Conservation (phyloP, 768 basidiomycete species). For the Suillus alpinus region DNA sequence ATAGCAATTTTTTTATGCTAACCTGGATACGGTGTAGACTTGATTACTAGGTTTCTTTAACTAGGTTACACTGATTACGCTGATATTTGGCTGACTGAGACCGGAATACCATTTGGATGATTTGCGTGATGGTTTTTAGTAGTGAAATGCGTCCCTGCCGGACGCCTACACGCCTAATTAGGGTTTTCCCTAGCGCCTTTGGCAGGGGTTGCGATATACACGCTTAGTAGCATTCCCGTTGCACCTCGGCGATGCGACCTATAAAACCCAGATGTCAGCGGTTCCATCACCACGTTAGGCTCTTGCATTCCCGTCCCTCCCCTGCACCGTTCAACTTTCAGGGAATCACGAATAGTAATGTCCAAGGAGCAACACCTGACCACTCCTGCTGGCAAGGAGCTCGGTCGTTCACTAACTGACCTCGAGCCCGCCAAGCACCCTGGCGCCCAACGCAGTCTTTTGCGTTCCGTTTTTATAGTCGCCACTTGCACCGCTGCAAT, state of each 20-base stretch:
- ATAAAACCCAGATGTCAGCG: constrained; percentile 15
- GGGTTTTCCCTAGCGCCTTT: neutral
- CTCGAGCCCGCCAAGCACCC: constrained; percentile 6
- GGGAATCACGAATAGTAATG: constrained; percentile 2
- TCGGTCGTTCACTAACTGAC: constrained; percentile 5
- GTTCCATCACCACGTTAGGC: neutral
- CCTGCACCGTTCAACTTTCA: neutral
- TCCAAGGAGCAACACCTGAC: constrained; percentile 8
- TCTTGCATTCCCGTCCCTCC: neutral
- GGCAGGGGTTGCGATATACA: neutral
- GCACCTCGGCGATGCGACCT: neutral
- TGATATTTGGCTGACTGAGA: neutral
- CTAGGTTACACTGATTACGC: no score
- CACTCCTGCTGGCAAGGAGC: constrained; percentile 11
- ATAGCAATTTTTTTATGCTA: no score
- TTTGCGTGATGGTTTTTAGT: neutral
- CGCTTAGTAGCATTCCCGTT: neutral
- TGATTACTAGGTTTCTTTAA: no score
- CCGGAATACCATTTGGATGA: neutral
- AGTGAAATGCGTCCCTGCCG: neutral
- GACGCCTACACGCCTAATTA: neutral
- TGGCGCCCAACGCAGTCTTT: constrained; percentile 16
- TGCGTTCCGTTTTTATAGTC: constrained; percentile 29
- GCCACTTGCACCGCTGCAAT: constrained; percentile 39
- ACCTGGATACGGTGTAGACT: no score